phyloP scores from a whole-genome alignment of 2,329 filamentous ascomycete genomes.

The Fusarium paranaense region DNA sequence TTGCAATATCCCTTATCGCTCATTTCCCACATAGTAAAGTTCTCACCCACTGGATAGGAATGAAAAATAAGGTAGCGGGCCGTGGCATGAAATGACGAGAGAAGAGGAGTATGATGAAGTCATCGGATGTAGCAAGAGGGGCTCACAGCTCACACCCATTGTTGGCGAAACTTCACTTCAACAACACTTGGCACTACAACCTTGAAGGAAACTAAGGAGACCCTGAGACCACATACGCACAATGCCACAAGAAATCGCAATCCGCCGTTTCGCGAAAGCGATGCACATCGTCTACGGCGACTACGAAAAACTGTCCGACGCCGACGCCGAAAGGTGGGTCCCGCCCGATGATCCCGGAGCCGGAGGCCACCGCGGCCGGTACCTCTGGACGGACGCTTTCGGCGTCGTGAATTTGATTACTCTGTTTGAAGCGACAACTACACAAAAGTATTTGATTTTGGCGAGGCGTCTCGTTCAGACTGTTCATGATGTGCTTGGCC shows the following conservation, averaged over 20 bases:
- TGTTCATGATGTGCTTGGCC: slow-evolving; percentile 65
- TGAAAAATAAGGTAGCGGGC: neutral
- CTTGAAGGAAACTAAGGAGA: neutral
- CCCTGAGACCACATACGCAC: neutral
- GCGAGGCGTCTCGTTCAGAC: slow-evolving; percentile 60
- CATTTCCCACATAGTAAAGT: neutral
- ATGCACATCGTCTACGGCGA: slow-evolving; percentile 54
- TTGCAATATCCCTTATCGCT: neutral
- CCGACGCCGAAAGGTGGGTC: slow-evolving; percentile 53
- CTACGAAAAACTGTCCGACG: slow-evolving; percentile 38
- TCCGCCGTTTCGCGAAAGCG: slow-evolving; percentile 49
- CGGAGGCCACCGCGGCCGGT: slow-evolving; percentile 67
- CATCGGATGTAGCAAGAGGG: neutral
- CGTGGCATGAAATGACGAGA: slow-evolving; percentile 5
- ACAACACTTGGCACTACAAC: neutral
- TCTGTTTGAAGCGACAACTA: slow-evolving; percentile 55
- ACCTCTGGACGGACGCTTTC: slow-evolving; percentile 72
- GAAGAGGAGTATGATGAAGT: slow-evolving; percentile 9
- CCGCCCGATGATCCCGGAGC: slow-evolving; percentile 59
- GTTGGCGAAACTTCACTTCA: neutral
- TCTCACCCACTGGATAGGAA: neutral
- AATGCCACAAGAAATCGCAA: slow-evolving; percentile 10
- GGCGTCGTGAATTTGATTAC: slow-evolving; percentile 70
- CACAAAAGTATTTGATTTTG: slow-evolving; percentile 58
- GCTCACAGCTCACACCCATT: neutral